Percentiles rank a stretch among this genome's conserved stretches.
Conservation (phyloP, 257 asterid species). For the Petunia axillaris region DNA sequence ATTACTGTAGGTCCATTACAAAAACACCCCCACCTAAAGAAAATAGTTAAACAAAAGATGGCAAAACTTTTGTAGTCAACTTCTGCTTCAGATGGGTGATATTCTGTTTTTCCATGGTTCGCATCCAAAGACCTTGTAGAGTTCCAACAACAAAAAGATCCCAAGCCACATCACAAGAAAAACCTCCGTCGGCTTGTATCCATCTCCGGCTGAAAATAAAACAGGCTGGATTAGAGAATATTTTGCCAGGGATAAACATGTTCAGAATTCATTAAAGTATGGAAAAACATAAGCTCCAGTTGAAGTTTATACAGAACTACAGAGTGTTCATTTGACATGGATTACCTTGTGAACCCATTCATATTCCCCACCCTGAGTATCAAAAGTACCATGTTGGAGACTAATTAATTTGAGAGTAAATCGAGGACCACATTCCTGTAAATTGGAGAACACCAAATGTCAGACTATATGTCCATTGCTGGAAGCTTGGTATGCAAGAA, state of each 20-base stretch:
- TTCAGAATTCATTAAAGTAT: background rate
- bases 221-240: slow-evolving; percentile 14
- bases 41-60: background rate
- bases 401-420: slow-evolving; percentile 85
- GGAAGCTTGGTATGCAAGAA: background rate
- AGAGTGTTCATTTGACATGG: background rate
- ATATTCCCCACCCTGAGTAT: slow-evolving; percentile 85
- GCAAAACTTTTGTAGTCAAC: slow-evolving; percentile 9
- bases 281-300: background rate
- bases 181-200: slow-evolving; percentile 93
- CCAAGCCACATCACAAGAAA: slow-evolving; percentile 50
- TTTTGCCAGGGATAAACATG: background rate
- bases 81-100: background rate
- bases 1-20: slow-evolving; percentile 5
- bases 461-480: background rate
- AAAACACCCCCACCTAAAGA: background rate
- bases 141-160: background rate
- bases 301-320: background rate
- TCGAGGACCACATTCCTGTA: slow-evolving; percentile 95
- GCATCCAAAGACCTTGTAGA: slow-evolving; percentile 7
- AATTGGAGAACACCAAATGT: background rate
- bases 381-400: slow-evolving; percentile 93
- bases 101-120: background rate
- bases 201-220: slow-evolving; percentile 74
- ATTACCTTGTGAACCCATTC: slow-evolving; percentile 98